Conservation (phyloP, 2,329 filamentous ascomycete species). For the Aurifilum marmelostoma region DNA sequence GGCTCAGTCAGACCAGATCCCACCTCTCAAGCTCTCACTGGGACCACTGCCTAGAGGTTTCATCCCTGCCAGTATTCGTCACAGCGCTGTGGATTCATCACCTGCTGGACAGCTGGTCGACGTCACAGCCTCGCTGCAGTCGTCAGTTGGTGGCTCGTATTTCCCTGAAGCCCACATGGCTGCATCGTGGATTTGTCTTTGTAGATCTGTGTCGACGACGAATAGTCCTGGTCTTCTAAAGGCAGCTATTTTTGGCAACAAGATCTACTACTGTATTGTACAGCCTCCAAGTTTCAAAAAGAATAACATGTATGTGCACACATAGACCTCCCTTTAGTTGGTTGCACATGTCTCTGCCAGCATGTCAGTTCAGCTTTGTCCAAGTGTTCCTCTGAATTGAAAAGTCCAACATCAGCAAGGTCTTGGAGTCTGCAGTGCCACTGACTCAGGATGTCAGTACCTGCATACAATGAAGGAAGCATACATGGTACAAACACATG, state of each 20-base stretch:
- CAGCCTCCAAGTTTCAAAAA: background rate
- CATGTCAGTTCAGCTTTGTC: background rate
- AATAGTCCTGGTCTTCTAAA: too few species aligned
- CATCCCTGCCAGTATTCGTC: background rate
- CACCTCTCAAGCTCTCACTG: background rate
- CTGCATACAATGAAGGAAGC: background rate
- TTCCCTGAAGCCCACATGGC: background rate
- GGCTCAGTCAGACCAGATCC: background rate
- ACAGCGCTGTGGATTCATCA: background rate
- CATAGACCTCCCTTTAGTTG: background rate
- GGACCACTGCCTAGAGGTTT: background rate
- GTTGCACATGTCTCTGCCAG: background rate
- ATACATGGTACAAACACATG: background rate
- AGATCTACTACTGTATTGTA: constrained; percentile 14
- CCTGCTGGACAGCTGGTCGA: background rate
- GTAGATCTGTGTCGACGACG: background rate
- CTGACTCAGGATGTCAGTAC: background rate
- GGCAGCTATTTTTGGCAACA: constrained; percentile 19
- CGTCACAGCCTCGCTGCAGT: background rate
- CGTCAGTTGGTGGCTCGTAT: background rate
- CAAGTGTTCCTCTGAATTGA: background rate
- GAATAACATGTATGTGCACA: background rate
- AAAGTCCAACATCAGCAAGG: too few species aligned
- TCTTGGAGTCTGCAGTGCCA: background rate
- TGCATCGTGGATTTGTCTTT: background rate